Percentiles rank a stretch among this genome's conserved stretches.
phyloP scores from a whole-genome alignment of 176 grass and related monocot genomes.

The Lolium perenne region DNA sequence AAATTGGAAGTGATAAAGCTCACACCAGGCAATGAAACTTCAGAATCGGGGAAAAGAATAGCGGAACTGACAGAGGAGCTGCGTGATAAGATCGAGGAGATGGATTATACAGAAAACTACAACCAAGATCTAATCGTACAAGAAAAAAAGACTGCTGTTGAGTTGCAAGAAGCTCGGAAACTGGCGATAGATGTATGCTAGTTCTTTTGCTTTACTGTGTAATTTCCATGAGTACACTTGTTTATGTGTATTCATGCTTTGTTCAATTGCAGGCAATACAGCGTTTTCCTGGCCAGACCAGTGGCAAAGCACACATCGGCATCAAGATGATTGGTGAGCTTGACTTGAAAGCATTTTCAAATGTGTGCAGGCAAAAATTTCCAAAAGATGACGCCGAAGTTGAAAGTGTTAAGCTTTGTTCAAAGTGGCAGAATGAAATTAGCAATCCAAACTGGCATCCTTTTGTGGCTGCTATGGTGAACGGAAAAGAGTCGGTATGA shows the following conservation, averaged over 20 bases:
- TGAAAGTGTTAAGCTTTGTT: slow-evolving; percentile 44
- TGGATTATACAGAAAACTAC: slow-evolving; percentile 49
- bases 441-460: slow-evolving; percentile 65
- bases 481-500: slow-evolving; percentile 55
- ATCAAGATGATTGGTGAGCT: slow-evolving; percentile 75
- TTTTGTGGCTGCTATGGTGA: slow-evolving; percentile 46
- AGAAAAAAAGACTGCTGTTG: slow-evolving; percentile 59
- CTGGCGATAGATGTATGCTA: slow-evolving; percentile 58
- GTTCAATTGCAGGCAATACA: slow-evolving; percentile 35
- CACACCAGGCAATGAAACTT: slow-evolving; percentile 51
- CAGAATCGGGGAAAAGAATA: slow-evolving; percentile 45
- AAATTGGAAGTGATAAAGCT: slow-evolving; percentile 70
- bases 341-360: slow-evolving; percentile 55
- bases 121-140: slow-evolving; percentile 59
- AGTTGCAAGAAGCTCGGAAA: slow-evolving; percentile 71
- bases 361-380: slow-evolving; percentile 49
- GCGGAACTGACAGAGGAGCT: slow-evolving; percentile 56
- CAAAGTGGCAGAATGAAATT: slow-evolving; percentile 79
- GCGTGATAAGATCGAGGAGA: slow-evolving; percentile 66
- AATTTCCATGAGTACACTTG: background rate
- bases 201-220: background rate
- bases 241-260: slow-evolving; percentile 23
- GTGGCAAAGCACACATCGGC: slow-evolving; percentile 39
- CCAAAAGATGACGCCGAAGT: slow-evolving; percentile 41
- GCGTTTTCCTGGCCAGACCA: slow-evolving; percentile 32